These are phyloP conservation scores for Euphorbia corollata DNA, from an alignment of 441 rosid genomes.

Conservation along the genomic window DNA sequence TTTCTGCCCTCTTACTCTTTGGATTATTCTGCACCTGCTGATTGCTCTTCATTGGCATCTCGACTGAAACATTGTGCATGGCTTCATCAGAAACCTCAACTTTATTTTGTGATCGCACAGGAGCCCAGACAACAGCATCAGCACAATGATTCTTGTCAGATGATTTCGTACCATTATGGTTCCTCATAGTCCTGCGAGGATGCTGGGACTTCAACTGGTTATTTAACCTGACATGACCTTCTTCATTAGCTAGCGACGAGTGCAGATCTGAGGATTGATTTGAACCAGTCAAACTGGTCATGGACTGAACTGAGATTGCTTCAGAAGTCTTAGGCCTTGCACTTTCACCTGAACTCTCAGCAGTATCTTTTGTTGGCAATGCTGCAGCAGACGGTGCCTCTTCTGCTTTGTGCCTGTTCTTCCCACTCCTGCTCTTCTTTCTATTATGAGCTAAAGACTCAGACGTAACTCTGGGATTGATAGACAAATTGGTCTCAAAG, in stretches of 20 bases:
- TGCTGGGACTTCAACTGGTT: constrained; percentile 64
- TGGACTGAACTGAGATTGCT: constrained; percentile 24
- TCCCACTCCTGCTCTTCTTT: constrained; percentile 56
- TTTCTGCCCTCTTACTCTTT: constrained; percentile 79
- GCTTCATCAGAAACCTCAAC: constrained; percentile 48
- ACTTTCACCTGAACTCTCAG: constrained; percentile 29
- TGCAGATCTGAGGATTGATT: constrained; percentile 41
- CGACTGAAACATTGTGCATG: constrained; percentile 35
- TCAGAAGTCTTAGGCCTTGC: constrained; percentile 35
- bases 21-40: constrained; percentile 51
- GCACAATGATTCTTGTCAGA: constrained; percentile 42
- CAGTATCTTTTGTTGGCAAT: constrained; percentile 26
- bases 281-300: constrained; percentile 36
- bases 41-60: constrained; percentile 39
- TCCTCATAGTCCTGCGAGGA: constrained; percentile 51
- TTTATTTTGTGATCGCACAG: constrained; percentile 58
- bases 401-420: constrained; percentile 58
- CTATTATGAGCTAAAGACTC: constrained; percentile 45
- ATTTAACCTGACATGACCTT: constrained; percentile 40
- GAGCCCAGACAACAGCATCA: constrained; percentile 88
- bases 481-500: constrained; percentile 34
- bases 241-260: constrained; percentile 47
- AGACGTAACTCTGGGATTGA: constrained; percentile 28
- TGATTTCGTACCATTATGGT: constrained; percentile 40
- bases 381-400: constrained; percentile 34